These are phyloP conservation scores for Apiospora sp. DNA, from an alignment of 2,329 filamentous ascomycete genomes.

Conservation along the genomic window DNA sequence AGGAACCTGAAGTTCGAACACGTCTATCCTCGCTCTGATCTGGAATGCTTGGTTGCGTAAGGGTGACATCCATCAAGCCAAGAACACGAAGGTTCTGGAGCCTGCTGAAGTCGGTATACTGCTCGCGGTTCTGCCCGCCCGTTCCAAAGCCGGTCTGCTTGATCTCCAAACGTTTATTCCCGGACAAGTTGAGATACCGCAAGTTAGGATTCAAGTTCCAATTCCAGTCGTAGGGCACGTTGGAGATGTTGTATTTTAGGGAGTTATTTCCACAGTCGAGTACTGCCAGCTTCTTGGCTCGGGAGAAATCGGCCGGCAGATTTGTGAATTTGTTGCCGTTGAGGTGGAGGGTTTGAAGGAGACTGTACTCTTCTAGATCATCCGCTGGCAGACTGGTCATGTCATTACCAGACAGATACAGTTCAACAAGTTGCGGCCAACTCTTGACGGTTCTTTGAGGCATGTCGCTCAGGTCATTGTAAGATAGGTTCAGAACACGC, in stretches of 20 bases:
- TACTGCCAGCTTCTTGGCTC: slow-evolving; percentile 89
- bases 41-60: slow-evolving; percentile 91
- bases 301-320: slow-evolving; percentile 91
- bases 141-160: slow-evolving; percentile 67
- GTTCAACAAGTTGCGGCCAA: slow-evolving; percentile 88
- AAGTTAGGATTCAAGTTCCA: slow-evolving; percentile 98
- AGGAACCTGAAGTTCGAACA: slow-evolving; percentile 94
- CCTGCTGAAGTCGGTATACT: slow-evolving; percentile 87
- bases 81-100: slow-evolving; percentile 85
- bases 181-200: slow-evolving; percentile 93
- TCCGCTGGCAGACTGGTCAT: slow-evolving; percentile 90
- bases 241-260: slow-evolving; percentile 98
- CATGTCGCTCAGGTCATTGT: slow-evolving; percentile 93
- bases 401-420: slow-evolving; percentile 96
- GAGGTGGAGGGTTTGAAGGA: slow-evolving; percentile 89
- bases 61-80: slow-evolving; percentile 96
- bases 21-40: slow-evolving; percentile 95
- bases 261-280: slow-evolving; percentile 95
- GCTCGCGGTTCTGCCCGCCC: slow-evolving; percentile 66
- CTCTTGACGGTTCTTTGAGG: slow-evolving; percentile 86
- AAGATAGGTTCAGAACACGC: slow-evolving; percentile 89
- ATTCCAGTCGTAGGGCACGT: slow-evolving; percentile 99
- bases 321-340: slow-evolving; percentile 99
- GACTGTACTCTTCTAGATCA: slow-evolving; percentile 88
- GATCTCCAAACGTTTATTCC: slow-evolving; percentile 96